A percentile compares a stretch with the other conserved stretches of the same genome.
phyloP scores from a whole-genome alignment of 441 rosid species.

The Viola pubescens region DNA sequence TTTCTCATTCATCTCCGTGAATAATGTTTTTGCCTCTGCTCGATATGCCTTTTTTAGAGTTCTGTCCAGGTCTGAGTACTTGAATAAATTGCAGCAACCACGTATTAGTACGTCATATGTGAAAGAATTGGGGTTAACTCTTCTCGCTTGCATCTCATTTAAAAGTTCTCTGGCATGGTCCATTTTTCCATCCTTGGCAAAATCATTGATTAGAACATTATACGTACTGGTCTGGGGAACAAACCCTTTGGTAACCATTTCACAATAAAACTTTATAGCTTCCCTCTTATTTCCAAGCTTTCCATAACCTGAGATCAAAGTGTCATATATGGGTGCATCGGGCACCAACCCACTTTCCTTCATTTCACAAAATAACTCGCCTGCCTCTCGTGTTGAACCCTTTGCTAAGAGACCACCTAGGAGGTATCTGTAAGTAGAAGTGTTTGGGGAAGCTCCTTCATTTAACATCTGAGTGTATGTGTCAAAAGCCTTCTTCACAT shows the following conservation, averaged over 20 bases:
- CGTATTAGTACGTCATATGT: slow-evolving; percentile 68
- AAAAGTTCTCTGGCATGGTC: slow-evolving; percentile 69
- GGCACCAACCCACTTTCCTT: slow-evolving; percentile 51
- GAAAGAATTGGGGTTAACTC: slow-evolving; percentile 49
- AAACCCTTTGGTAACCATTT: slow-evolving; percentile 71
- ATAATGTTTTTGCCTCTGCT: slow-evolving; percentile 52
- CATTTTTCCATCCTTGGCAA: slow-evolving; percentile 68
- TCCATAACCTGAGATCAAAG: slow-evolving; percentile 59
- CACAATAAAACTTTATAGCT: slow-evolving; percentile 55
- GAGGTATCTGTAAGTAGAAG: slow-evolving; percentile 64
- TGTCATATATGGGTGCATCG: slow-evolving; percentile 57
- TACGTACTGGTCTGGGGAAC: slow-evolving; percentile 74
- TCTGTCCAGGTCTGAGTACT: slow-evolving; percentile 44
- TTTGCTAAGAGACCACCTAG: slow-evolving; percentile 50
- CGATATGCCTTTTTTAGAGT: slow-evolving; percentile 36
- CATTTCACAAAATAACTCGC: slow-evolving; percentile 50
- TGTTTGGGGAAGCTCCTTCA: slow-evolving; percentile 50
- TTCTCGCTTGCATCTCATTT: slow-evolving; percentile 69
- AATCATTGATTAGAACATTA: slow-evolving; percentile 60
- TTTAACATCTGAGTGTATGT: slow-evolving; percentile 45
- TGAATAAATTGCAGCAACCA: slow-evolving; percentile 64
- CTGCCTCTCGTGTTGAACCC: slow-evolving; percentile 42
- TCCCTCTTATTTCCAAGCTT: slow-evolving; percentile 67
- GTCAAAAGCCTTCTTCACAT: slow-evolving; percentile 40
- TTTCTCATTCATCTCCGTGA: slow-evolving; percentile 64